Evolutionary conservation across 2,329 filamentous ascomycete genomes (phyloP).

Genomic region (Scytalidium lignicola): DNA sequence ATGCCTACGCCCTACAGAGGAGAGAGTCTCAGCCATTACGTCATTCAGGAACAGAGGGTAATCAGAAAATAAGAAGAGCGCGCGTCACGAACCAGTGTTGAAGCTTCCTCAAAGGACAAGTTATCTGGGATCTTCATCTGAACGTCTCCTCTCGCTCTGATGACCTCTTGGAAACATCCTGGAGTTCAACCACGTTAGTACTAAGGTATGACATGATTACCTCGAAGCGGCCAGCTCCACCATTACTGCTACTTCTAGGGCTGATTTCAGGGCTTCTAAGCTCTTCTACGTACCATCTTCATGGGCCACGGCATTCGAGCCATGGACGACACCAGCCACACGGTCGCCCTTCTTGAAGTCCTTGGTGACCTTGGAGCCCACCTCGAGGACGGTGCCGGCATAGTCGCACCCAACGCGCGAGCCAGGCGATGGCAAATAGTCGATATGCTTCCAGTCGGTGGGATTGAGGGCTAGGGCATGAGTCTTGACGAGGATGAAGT

Average conservation of each 20-base stretch:
- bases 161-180: conserved; percentile 4
- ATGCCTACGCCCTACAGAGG: conserved; percentile 31
- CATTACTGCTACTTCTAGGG: no score
- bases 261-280: conserved; percentile 21
- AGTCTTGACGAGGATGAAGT: conserved; percentile 26
- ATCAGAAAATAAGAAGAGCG: background rate
- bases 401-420: conserved; percentile 39
- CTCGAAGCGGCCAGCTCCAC: conserved; percentile 30
- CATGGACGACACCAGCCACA: conserved; percentile 35
- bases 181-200: background rate
- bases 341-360: conserved; percentile 42
- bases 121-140: conserved; percentile 40
- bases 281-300: conserved; percentile 35
- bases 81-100: conserved; percentile 22
- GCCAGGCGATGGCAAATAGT: conserved; percentile 15
- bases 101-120: conserved; percentile 41
- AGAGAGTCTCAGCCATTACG: background rate
- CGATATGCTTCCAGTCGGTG: conserved; percentile 28
- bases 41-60: no score
- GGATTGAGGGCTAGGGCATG: conserved; percentile 26
- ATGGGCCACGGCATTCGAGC: conserved; percentile 28
- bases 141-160: conserved; percentile 31
- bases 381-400: conserved; percentile 40
- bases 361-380: conserved; percentile 38
- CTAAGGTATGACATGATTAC: no score